Base-by-base conservation (phyloP, 2,329 filamentous ascomycete species). In the Akanthomyces dipterigenus region DNA sequence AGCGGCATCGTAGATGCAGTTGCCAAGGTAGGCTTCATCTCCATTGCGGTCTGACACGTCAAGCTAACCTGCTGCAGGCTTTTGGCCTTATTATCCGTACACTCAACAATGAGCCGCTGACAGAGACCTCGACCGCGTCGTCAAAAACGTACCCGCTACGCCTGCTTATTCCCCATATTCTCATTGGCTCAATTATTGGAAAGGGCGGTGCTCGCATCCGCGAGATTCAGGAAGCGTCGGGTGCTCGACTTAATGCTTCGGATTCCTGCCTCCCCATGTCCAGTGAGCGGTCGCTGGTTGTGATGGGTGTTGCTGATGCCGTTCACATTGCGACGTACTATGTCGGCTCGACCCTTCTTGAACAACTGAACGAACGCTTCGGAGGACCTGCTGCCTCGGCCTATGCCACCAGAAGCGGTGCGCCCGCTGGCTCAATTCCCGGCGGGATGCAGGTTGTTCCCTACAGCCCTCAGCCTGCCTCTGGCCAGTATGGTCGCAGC, bases 301-400 rank as follows among this genome's bases (percentile, higher is more conserved):
- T 99, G 34, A 91, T 98, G 76, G 95, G 95, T 73, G 95, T 99
- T 62, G 95, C 95, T 59, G 95, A 99, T 78, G 93, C 95, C 62
- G 93, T 99, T 54, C 95, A 99, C 77, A 99, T 99, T 75, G 95
- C 95, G 54, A 96, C 95, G 42, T 99, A 98, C 80, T 99, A 99
- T 71, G 93, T 99, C 65, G 93, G 93, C 61, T 96, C 93, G 76
- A 99, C 95, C n/a, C 84, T 99, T 28, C 88, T 96, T 53, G 95
- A 99, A 80, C 95, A 99, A 78, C 82, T 99, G 63, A 97, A 95
- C 58, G 95, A 99, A 74, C 88, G 95, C 46, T 99, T 98, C 68
- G 93, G 95, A 58, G 95, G 95, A 6, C 93, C 95, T 22, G 92
- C 92, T 62, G 93, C 95, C 55, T 99, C 95, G n/a, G 93, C 95